Evolutionary conservation across 495 filamentous ascomycete species (phyloP).

Genomic region (Penicillium ucsense): DNA sequence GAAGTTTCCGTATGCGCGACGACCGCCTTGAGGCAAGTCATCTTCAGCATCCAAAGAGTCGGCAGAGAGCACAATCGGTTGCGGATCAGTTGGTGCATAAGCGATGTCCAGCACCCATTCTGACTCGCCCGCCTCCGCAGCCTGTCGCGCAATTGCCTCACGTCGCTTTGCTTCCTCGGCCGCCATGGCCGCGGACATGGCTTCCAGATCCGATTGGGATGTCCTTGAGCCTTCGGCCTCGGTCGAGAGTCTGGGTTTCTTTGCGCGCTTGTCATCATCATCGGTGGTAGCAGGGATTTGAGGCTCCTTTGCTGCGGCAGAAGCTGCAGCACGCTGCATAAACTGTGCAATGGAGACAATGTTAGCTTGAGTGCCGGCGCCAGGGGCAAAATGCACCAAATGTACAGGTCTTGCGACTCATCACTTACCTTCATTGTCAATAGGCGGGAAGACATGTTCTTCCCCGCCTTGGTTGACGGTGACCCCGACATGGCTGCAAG

Average conservation of each 20-base stretch:
- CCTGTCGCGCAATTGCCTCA: constrained; percentile 59
- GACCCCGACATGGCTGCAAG: constrained; percentile 28
- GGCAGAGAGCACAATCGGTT: constrained; percentile 25
- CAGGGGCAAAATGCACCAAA: neutral
- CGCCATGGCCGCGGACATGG: constrained; percentile 59
- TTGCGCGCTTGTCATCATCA: constrained; percentile 19
- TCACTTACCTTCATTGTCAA: constrained; percentile 74
- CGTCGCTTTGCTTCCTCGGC: constrained; percentile 67
- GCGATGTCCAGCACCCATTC: constrained; percentile 65
- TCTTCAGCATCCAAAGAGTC: constrained; percentile 30
- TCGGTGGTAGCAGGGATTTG: constrained; percentile 23
- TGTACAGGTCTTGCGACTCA: neutral
- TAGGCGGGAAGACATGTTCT: constrained; percentile 81
- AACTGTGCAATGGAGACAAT: constrained; percentile 42
- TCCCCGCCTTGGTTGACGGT: constrained; percentile 37
- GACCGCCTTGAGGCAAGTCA: constrained; percentile 22
- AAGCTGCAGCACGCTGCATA: constrained; percentile 84
- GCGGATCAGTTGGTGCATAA: constrained; percentile 9
- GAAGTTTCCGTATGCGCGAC: constrained; percentile 31
- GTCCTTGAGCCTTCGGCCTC: constrained; percentile 20
- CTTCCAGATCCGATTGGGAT: constrained; percentile 39
- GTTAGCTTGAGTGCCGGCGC: constrained; percentile 1
- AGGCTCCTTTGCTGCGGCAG: constrained; percentile 31
- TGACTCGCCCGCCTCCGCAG: constrained; percentile 70
- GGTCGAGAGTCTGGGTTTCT: constrained; percentile 37